These are phyloP conservation scores for Pleurotus eryngii DNA, from an alignment of 768 basidiomycete species.

Conservation along the genomic window DNA sequence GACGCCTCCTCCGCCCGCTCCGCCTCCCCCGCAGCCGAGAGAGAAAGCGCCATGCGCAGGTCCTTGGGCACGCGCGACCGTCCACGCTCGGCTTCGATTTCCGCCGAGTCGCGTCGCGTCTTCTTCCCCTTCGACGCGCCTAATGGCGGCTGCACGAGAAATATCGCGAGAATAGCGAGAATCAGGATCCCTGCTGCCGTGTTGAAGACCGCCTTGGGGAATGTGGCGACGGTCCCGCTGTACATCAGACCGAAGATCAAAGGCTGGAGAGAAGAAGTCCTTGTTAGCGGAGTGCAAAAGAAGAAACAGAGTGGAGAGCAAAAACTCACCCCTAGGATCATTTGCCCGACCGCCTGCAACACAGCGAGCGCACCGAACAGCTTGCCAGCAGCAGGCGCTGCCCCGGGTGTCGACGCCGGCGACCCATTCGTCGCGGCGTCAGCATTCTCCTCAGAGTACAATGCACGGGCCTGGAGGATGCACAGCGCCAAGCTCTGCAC, in stretches of 20 bases:
- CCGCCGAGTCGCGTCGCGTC: slow-evolving; percentile 12
- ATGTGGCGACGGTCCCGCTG: slow-evolving; percentile 61
- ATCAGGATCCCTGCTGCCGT: slow-evolving; percentile 50
- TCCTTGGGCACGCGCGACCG: slow-evolving; percentile 49
- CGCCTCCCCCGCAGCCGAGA: not conserved
- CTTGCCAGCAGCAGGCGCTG: slow-evolving; percentile 40
- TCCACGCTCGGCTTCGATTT: slow-evolving; percentile 36
- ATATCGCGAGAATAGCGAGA: slow-evolving; percentile 30
- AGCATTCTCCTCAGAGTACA: slow-evolving; percentile 23
- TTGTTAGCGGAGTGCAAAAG: slow-evolving; percentile 1
- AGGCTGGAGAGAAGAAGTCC: slow-evolving; percentile 37
- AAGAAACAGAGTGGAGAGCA: slow-evolving; percentile 1
- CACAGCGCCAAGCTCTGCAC: slow-evolving; percentile 70
- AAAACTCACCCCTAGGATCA: slow-evolving; percentile 51
- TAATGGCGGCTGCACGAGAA: slow-evolving; percentile 40
- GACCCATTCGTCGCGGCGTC: slow-evolving; percentile 13
- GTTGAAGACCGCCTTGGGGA: slow-evolving; percentile 69
- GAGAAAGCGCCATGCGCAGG: slow-evolving; percentile 9
- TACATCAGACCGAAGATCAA: slow-evolving; percentile 73
- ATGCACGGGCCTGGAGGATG: slow-evolving; percentile 44
- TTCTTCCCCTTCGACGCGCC: slow-evolving; percentile 16
- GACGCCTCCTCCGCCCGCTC: not conserved
- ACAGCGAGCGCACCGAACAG: slow-evolving; percentile 73
- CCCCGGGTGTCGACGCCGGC: slow-evolving; percentile 13
- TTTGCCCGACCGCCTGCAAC: slow-evolving; percentile 65